Evolutionary conservation across 1,284 basidiomycete species (phyloP), one percentile per base, ranked within the genome.

Genomic region (Leucocoprinus gongylophorus): DNA sequence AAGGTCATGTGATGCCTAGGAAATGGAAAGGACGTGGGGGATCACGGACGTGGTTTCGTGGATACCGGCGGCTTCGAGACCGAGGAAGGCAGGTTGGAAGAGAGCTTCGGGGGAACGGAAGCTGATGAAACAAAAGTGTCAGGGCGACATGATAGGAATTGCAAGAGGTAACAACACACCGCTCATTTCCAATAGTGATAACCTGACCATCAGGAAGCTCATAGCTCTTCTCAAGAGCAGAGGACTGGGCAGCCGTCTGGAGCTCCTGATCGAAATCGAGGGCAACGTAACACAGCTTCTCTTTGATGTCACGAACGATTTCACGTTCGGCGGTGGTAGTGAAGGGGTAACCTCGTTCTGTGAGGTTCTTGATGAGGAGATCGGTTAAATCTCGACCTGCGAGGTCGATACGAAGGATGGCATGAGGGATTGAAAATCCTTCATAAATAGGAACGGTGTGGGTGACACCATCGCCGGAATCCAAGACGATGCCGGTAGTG

Each of bases 251-350:
- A 42, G 91, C 91, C 38, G 88, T 93, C 74, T 91, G 87, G 63
- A 95, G 79, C 76, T 95, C 93, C 74, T 95, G 89, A 72, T 95
- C 91, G 66, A 95, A 95, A 77, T 95, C 93, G 62, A 95, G 82
- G 39, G 93, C 92, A 62, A 95, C 91, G 71, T 95, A 95, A 76
- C 92, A 95, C 50, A 95, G 84, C 78, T 94, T 94, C 81, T 95
- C 93, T 81, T 95, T 95, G 80, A 95, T 95, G 71, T 95, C 93
- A 64, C 92, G 83, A 65, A 95, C 93, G 58, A 95, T 91, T 83
- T 95, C 92, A 67, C 87, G 85, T 76, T 94, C 91, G 57, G 91
- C 90, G 15, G 88, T 87, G 61, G 87, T 95, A 64, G 88, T 92
- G 83, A 95, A 95, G 55, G 84, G 81, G 76, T 95, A 95, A 33